Conservation (phyloP, 345 rosid species). For the Murraya paniculata region DNA sequence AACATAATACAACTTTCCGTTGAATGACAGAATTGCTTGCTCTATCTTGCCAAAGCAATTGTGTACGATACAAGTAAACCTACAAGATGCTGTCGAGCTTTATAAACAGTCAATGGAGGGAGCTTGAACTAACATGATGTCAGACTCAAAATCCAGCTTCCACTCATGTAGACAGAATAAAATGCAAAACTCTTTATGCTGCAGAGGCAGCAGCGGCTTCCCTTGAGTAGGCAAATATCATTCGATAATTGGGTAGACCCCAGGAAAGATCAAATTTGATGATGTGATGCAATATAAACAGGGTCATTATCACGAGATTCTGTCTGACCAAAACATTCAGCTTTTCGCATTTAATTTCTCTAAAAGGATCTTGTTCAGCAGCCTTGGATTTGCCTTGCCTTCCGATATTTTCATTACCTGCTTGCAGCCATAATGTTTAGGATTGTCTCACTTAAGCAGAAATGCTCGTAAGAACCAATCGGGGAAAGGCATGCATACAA, state of each 20-base stretch:
- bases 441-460: background rate
- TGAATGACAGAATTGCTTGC: background rate
- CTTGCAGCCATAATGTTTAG: constrained; percentile 18
- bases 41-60: background rate
- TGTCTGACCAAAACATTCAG: constrained; percentile 24
- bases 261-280: background rate
- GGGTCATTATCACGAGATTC: background rate
- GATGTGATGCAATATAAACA: background rate
- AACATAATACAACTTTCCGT: background rate
- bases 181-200: background rate
- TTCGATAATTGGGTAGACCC: background rate
- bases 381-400: constrained; percentile 88
- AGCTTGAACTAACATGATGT: background rate
- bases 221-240: background rate
- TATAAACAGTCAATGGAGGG: background rate
- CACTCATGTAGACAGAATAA: background rate
- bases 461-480: background rate
- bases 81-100: background rate
- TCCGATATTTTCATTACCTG: constrained; percentile 92
- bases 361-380: constrained; percentile 73
- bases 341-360: constrained; percentile 63
- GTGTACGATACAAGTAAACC: background rate
- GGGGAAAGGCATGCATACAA: background rate
- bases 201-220: too few relatives aligned
- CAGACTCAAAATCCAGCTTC: constrained; percentile 1